A percentile compares a stretch with the other conserved stretches of the same genome.
phyloP scores from a whole-genome alignment of 78 protist genomes.

The Salpingoeca rosetta region DNA sequence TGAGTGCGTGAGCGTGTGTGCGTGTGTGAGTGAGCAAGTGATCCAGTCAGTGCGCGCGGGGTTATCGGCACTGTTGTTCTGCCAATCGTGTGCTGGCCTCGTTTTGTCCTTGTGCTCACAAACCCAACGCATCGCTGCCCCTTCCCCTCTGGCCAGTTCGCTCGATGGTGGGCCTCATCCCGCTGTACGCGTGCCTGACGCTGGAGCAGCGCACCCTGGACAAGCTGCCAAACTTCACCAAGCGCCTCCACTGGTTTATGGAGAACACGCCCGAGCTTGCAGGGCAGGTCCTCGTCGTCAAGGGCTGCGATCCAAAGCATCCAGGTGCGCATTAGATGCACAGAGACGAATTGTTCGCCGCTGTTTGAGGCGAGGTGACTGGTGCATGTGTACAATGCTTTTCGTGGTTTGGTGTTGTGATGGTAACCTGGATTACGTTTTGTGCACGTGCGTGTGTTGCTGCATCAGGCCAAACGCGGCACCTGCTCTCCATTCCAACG shows the following conservation, averaged over 20 bases:
- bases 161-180: slow-evolving; percentile 51
- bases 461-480: neutral
- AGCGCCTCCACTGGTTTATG: slow-evolving; percentile 50
- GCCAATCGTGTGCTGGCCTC: too few relatives aligned
- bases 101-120: too few relatives aligned
- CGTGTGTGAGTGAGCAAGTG: too few relatives aligned
- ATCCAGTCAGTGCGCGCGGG: too few relatives aligned
- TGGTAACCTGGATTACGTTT: too few relatives aligned
- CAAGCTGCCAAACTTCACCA: slow-evolving; percentile 37
- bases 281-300: neutral
- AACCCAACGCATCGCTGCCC: too few relatives aligned
- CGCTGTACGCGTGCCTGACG: slow-evolving; percentile 34
- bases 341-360: neutral
- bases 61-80: too few relatives aligned
- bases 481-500: neutral
- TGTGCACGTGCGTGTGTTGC: too few relatives aligned
- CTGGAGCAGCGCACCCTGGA: slow-evolving; percentile 20
- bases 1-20: too few relatives aligned
- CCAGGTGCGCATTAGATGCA: too few relatives aligned
- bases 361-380: neutral
- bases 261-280: slow-evolving; percentile 4
- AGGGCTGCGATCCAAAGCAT: neutral
- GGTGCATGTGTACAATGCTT: neutral
- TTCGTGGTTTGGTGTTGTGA: too few relatives aligned
- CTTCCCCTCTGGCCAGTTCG: neutral